Evolutionary conservation across 805 yeast species (phyloP).

Genomic region (Yarrowia sp.): DNA sequence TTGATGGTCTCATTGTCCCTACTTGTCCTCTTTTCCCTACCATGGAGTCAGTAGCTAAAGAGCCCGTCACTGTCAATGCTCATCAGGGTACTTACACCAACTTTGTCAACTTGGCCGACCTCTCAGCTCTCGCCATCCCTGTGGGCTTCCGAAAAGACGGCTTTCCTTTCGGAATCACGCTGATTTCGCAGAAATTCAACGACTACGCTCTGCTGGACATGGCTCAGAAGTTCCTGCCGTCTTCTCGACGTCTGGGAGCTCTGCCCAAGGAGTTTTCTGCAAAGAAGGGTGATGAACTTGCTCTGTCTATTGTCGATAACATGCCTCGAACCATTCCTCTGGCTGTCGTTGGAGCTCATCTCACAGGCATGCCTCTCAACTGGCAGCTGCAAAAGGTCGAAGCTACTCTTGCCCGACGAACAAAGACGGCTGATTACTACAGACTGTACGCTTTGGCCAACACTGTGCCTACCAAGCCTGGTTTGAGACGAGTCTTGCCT

Average conservation of each 20-base stretch:
- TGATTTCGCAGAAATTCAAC: slow-evolving; percentile 75
- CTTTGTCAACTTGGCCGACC: slow-evolving; percentile 90
- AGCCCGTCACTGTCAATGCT: slow-evolving; percentile 82
- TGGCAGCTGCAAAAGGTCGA: slow-evolving; percentile 89
- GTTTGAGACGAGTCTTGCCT: slow-evolving; percentile 64
- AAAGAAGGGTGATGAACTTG: slow-evolving; percentile 45
- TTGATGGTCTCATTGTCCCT: slow-evolving; percentile 84
- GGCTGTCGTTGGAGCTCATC: slow-evolving; percentile 97
- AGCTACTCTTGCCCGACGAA: slow-evolving; percentile 64
- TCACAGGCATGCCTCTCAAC: slow-evolving; percentile 81
- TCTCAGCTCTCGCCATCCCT: slow-evolving; percentile 89
- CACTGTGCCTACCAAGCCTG: slow-evolving; percentile 83
- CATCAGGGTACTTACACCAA: slow-evolving; percentile 98
- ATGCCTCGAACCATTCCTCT: slow-evolving; percentile 52
- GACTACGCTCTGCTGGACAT: slow-evolving; percentile 86
- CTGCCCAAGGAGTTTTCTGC: slow-evolving; percentile 40
- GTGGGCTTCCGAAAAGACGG: slow-evolving; percentile 87
- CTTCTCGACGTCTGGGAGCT: slow-evolving; percentile 59
- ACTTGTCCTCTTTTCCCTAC: slow-evolving; percentile 93
- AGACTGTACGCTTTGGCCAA: slow-evolving; percentile 69
- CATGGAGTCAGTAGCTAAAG: slow-evolving; percentile 64
- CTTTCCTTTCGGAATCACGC: slow-evolving; percentile 85
- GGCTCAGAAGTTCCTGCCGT: slow-evolving; percentile 64
- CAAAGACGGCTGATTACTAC: slow-evolving; percentile 70
- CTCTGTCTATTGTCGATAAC: slow-evolving; percentile 46